A percentile compares a stretch with the other conserved stretches of the same genome.
Evolutionary conservation across 2,329 filamentous ascomycete genomes (phyloP).

Genomic region (Colletotrichum falcatum): DNA sequence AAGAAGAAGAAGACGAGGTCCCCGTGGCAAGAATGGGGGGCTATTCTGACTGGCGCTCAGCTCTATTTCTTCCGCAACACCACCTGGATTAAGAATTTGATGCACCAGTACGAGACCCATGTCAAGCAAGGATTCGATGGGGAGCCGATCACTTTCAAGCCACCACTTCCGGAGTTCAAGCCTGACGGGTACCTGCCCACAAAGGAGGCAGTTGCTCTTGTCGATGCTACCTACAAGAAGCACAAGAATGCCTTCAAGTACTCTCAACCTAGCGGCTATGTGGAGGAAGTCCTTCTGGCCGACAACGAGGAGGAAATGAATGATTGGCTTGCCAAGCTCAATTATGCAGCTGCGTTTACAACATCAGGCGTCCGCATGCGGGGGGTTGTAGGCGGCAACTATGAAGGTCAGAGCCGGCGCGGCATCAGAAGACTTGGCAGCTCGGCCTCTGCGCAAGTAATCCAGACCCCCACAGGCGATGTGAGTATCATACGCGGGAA

Average conservation of each 20-base stretch:
- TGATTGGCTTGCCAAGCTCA: slow-evolving; percentile 95
- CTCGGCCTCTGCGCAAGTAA: slow-evolving; percentile 68
- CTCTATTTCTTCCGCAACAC: slow-evolving; percentile 97
- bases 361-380: slow-evolving; percentile 92
- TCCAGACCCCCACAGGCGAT: slow-evolving; percentile 79
- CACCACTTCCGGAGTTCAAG: slow-evolving; percentile 91
- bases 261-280: slow-evolving; percentile 79
- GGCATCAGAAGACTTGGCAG: slow-evolving; percentile 78
- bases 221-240: slow-evolving; percentile 89
- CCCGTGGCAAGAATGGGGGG: slow-evolving; percentile 99
- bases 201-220: slow-evolving; percentile 88
- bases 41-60: slow-evolving; percentile 94
- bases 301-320: slow-evolving; percentile 93
- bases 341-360: slow-evolving; percentile 94
- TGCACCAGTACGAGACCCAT: slow-evolving; percentile 88
- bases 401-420: slow-evolving; percentile 82
- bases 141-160: slow-evolving; percentile 87
- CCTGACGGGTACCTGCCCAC: slow-evolving; percentile 94
- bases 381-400: slow-evolving; percentile 85
- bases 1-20: slow-evolving; percentile 96
- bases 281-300: slow-evolving; percentile 91
- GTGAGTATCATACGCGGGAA: slow-evolving; percentile 78
- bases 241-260: slow-evolving; percentile 97
- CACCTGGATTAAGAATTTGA: slow-evolving; percentile 89
- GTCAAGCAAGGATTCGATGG: slow-evolving; percentile 81